Base-by-base conservation (phyloP, 78 protist species). In the Speleostelium caveatum region DNA sequence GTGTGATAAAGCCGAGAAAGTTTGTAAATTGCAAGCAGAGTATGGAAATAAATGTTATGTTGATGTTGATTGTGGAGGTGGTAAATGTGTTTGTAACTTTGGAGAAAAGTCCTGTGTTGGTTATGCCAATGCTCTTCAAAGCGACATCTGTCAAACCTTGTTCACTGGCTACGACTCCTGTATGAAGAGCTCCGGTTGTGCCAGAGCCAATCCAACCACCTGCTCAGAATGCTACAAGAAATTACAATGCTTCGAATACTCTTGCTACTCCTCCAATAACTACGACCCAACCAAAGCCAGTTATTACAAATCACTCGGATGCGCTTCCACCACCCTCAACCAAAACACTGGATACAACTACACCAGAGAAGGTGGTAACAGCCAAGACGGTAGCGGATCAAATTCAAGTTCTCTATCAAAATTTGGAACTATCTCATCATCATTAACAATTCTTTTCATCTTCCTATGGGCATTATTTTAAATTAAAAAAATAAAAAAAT, bases 31-130 rank as follows among this genome's bases (percentile, higher is more conserved):
- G 38, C 41, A 0, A 41, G 75, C 38, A 68, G 59, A 68, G 24
- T 7, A 35, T 68, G 75, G 75, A 0, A 41, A 19, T n/a, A 30
- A 8, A 14, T 68, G 75, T 68, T 68, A 68, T 68, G 75, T 68
- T 12, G 75, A 68, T 68, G 75, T 53, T 0, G 75, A 68, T 68
- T 68, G 75, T 68, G n/a, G 24, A 24, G 17, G 26, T 41, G 75
- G 75, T 0, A 28, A 0, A 6, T 68, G 75, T 68, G 0, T 41
- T 4, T 68, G 75, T 16, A 8, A 58, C 17, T 53, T 17, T 28
- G 53, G 59, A 6, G 14, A 68, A 21, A 68, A n/a, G 41, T n/a
- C 21, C 21, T 68, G 75, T 42, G 53, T 41, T 26, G 75, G 75
- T 41, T 14, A 53, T 1, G 41, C 36, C 17, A 41, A 28, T 1